Percentiles rank a stretch among this genome's conserved stretches.
Evolutionary conservation across 1,284 basidiomycete species (phyloP).

Genomic region (Pyrrhoderma noxium): DNA sequence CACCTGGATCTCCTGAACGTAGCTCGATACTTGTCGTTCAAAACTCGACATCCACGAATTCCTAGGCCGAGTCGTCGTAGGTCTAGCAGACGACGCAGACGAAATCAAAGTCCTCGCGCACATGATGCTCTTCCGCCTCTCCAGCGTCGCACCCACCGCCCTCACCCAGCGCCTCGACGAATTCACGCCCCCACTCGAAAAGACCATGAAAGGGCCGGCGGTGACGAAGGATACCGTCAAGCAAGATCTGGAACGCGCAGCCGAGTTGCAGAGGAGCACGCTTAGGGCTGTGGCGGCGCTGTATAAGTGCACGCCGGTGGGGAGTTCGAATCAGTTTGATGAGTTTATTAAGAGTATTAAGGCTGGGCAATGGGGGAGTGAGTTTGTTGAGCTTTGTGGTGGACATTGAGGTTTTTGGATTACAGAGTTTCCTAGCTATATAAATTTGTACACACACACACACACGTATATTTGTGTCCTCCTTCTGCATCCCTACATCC

Average conservation of each 20-base stretch:
- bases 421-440: too few species aligned
- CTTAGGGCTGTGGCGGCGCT: slow-evolving; percentile 83
- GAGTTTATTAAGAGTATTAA: slow-evolving; percentile 63
- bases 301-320: slow-evolving; percentile 55
- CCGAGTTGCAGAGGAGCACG: slow-evolving; percentile 85
- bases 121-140: slow-evolving; percentile 89
- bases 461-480: too few species aligned
- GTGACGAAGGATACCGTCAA: slow-evolving; percentile 94
- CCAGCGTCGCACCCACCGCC: slow-evolving; percentile 76
- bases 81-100: slow-evolving; percentile 84
- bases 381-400: slow-evolving; percentile 53
- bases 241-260: slow-evolving; percentile 92
- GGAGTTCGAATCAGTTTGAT: slow-evolving; percentile 68
- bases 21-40: slow-evolving; percentile 86
- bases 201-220: slow-evolving; percentile 86
- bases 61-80: slow-evolving; percentile 74
- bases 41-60: slow-evolving; percentile 85
- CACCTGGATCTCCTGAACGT: not conserved
- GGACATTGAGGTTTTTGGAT: slow-evolving; percentile 4
- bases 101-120: slow-evolving; percentile 97
- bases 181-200: slow-evolving; percentile 72
- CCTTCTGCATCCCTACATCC: too few species aligned
- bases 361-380: slow-evolving; percentile 51
- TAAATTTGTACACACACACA: too few species aligned
- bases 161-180: slow-evolving; percentile 86